Conservation (phyloP, 768 basidiomycete species). For the Termitomyces sp. region DNA sequence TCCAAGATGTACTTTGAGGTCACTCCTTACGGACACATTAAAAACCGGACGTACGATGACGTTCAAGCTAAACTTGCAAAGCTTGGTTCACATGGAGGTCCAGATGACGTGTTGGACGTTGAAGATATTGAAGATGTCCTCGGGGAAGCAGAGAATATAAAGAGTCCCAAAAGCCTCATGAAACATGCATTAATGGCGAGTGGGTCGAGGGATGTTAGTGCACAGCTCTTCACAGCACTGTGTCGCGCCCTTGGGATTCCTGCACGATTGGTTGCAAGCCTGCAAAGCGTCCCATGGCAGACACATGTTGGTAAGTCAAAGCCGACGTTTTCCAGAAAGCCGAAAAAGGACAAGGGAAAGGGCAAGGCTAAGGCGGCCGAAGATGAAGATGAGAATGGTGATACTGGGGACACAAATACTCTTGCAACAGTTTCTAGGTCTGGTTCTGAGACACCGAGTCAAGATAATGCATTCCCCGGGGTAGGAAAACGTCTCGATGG, state of each 20-base stretch:
- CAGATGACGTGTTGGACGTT: slow-evolving; percentile 26
- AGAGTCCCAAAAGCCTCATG: slow-evolving; percentile 83
- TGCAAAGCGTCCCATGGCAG: slow-evolving; percentile 93
- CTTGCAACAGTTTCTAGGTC: slow-evolving; percentile 16
- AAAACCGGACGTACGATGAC: slow-evolving; percentile 72
- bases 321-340: slow-evolving; percentile 31
- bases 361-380: slow-evolving; percentile 27
- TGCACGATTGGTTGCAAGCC: slow-evolving; percentile 78
- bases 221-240: slow-evolving; percentile 87
- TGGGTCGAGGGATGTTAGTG: slow-evolving; percentile 82
- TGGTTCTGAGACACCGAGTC: slow-evolving; percentile 26
- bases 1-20: slow-evolving; percentile 62
- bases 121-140: slow-evolving; percentile 39
- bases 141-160: slow-evolving; percentile 62
- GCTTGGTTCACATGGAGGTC: slow-evolving; percentile 22
- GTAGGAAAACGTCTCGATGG: slow-evolving; percentile 37
- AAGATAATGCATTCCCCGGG: slow-evolving; percentile 25
- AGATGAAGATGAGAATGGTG: slow-evolving; percentile 26
- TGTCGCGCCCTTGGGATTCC: slow-evolving; percentile 86
- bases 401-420: slow-evolving; percentile 28
- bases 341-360: slow-evolving; percentile 28
- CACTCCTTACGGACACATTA: slow-evolving; percentile 58
- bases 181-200: slow-evolving; percentile 79
- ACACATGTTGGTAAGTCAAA: slow-evolving; percentile 55
- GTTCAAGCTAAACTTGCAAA: slow-evolving; percentile 42